Percentiles rank a stretch among this genome's conserved stretches.
phyloP scores from a whole-genome alignment of 257 asterid genomes.

The Linderniella brevidens region DNA sequence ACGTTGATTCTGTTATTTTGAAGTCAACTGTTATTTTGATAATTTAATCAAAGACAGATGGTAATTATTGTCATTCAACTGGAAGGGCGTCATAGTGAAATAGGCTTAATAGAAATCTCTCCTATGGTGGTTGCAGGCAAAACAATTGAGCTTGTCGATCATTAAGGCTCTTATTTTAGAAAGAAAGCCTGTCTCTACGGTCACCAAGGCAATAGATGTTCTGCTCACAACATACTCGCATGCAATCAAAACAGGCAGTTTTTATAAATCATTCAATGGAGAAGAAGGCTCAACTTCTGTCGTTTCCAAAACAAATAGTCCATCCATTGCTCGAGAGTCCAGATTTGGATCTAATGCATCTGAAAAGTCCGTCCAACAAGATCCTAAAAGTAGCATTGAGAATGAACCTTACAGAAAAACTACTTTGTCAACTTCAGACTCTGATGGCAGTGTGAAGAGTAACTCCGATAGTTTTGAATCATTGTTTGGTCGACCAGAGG shows the following conservation, averaged over 20 bases:
- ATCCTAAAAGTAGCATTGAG: constrained; percentile 17
- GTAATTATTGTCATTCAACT: background rate
- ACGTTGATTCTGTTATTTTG: no score
- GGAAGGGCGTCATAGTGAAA: constrained; percentile 7
- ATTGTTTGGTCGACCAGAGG: constrained; percentile 24
- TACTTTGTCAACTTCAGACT: constrained; percentile 27
- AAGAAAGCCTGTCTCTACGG: constrained; percentile 61
- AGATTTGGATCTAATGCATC: constrained; percentile 20
- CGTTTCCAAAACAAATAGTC: constrained; percentile 17
- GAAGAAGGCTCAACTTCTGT: constrained; percentile 35
- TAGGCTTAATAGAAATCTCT: constrained; percentile 7
- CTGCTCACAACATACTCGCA: constrained; percentile 32
- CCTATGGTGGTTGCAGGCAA: constrained; percentile 48
- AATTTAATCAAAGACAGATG: constrained; percentile 8
- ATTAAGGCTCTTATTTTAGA: constrained; percentile 59
- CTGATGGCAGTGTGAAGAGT: constrained; percentile 27
- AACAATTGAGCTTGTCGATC: constrained; percentile 53
- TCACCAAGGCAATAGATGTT: constrained; percentile 48
- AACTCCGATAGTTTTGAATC: constrained; percentile 18
- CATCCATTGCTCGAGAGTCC: constrained; percentile 21
- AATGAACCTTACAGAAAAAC: constrained; percentile 23
- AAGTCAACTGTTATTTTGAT: background rate
- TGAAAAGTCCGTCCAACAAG: constrained; percentile 24
- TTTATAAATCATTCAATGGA: constrained; percentile 30
- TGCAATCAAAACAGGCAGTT: constrained; percentile 60